Conservation (phyloP, 2,329 filamentous ascomycete genomes). For the Calonectria multiphialidica region DNA sequence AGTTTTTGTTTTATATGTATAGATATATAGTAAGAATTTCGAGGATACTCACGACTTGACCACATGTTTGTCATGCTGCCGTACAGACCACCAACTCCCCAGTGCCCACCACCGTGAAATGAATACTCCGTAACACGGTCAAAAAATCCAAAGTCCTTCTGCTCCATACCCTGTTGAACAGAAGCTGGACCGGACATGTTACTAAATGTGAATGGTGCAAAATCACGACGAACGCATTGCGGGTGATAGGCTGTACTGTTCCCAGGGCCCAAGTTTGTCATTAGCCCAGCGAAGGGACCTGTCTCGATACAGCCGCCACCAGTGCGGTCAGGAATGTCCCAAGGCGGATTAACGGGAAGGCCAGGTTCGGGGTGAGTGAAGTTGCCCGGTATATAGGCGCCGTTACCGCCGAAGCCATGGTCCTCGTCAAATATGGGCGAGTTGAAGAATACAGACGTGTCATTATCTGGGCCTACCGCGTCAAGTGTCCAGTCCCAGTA, state of each 20-base stretch:
- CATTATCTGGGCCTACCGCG: slow-evolving; percentile 23
- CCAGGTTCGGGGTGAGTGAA: slow-evolving; percentile 27
- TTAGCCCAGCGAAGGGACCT: slow-evolving; percentile 39
- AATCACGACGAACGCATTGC: slow-evolving; percentile 26
- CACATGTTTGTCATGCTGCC: slow-evolving; percentile 40
- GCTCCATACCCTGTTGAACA: slow-evolving; percentile 30
- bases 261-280: slow-evolving; percentile 23
- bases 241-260: slow-evolving; percentile 24
- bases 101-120: slow-evolving; percentile 43
- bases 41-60: slow-evolving; percentile 17
- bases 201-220: slow-evolving; percentile 27
- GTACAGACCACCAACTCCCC: slow-evolving; percentile 44
- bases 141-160: slow-evolving; percentile 39
- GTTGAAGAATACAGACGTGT: slow-evolving; percentile 28
- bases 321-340: slow-evolving; percentile 31
- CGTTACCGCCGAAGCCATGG: slow-evolving; percentile 34
- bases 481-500: slow-evolving; percentile 42
- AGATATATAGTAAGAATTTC: fast-evolving
- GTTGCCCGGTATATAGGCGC: slow-evolving; percentile 28
- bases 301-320: slow-evolving; percentile 40
- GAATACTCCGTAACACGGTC: slow-evolving; percentile 34
- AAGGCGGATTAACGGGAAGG: slow-evolving; percentile 29
- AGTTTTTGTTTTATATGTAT: not conserved
- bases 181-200: slow-evolving; percentile 27
- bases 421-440: slow-evolving; percentile 48